Base-by-base conservation (phyloP, 2,329 filamentous ascomycete genomes). In the Leptographium radiaticola region DNA sequence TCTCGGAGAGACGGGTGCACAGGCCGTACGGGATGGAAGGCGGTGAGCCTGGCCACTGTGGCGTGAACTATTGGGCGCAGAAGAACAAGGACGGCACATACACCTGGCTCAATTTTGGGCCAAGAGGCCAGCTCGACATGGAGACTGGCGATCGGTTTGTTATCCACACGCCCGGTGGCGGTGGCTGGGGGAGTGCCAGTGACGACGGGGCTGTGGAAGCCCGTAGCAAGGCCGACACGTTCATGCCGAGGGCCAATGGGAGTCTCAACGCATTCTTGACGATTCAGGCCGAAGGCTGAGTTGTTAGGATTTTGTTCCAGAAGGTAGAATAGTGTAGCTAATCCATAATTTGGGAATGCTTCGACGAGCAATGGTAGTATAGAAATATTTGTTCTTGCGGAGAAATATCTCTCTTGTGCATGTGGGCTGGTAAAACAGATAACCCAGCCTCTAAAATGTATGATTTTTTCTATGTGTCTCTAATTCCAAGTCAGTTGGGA, bases 41-140 rank as follows among this genome's bases (percentile, higher is more conserved):
- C 2, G 66, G 67, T 1, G 49, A 58, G 2, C 53, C 60, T 0
- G 66, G 61, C n/a, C n/a, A 50, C 20, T 12, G n/a, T 7, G 48
- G 48, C 18, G 25, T 13, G 11, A 50, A 50, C 25, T 16, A 15
- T 1, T 47, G 45, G 45, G 9, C 16, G 30, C 33, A 30, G 16
- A 34, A 30, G 3, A 47, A 47, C 16, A 33, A 34, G 15, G 45
- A 30, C 45, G 30, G 30, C 3, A 33, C n/a, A 15, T 34, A 34
- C 45, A n/a, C 31, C 13, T 13, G 33, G 8, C 16, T 30, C 11
- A 15, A 34, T 4, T 7, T 6, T 7, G 16, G 8, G 31, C 84
- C 80, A 0, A 90, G 90, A 73, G 90, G 89, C 60, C 87, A 82
- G 31, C 85, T 85, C 16, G 75, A 76, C 16, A 89, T 91, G 84